phyloP scores from a whole-genome alignment of 2,329 filamentous ascomycete species.

The Diaporthe nobilis region DNA sequence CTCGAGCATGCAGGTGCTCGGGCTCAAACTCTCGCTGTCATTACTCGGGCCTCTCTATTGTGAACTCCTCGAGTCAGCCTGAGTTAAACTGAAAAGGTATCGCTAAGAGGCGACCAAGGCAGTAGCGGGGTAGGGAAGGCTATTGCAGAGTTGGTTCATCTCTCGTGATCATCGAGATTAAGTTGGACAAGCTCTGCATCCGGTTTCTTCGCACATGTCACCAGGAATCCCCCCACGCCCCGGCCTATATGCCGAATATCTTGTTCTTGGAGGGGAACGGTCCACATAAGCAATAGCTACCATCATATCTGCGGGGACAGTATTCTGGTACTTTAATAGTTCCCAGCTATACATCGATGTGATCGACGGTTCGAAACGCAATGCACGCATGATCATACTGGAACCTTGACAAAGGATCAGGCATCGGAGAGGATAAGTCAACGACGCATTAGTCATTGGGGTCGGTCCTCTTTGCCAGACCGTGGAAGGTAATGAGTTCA shows the following conservation, averaged over 20 bases:
- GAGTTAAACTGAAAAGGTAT: background rate
- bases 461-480: background rate
- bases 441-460: background rate
- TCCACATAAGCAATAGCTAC: background rate
- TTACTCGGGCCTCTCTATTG: background rate
- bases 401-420: background rate
- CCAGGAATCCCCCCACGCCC: background rate
- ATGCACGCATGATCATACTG: background rate
- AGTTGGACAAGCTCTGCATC: constrained; percentile 20
- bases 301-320: background rate
- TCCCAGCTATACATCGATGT: background rate
- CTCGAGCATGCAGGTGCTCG: constrained; percentile 10
- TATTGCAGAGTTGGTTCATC: constrained; percentile 2
- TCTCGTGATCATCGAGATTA: constrained; percentile 14
- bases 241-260: background rate
- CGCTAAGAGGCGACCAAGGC: background rate
- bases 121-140: background rate
- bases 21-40: constrained; percentile 12
- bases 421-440: background rate
- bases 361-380: constrained; percentile 5
- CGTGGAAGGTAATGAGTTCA: background rate
- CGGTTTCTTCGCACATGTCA: background rate
- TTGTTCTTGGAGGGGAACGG: background rate
- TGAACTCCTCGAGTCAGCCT: constrained; percentile 8
- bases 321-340: background rate